Percentiles rank a stretch among this genome's conserved stretches.
phyloP scores from a whole-genome alignment of 2,329 filamentous ascomycete species.

The Sclerotinia trifoliorum region DNA sequence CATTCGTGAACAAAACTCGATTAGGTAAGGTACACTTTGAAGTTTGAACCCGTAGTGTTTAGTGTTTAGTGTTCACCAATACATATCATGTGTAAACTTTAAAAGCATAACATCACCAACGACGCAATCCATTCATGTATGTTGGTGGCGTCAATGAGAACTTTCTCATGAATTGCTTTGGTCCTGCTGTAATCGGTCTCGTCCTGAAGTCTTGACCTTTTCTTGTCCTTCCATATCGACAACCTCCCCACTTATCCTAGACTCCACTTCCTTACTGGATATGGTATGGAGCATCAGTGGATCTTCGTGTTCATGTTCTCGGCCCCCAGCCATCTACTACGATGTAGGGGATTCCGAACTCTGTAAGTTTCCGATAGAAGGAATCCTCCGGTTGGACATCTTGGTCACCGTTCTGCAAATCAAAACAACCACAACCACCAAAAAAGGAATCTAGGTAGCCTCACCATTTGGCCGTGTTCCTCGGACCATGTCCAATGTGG shows the following conservation, averaged over 20 bases:
- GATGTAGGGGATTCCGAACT: background rate
- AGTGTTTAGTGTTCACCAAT: too few relatives aligned
- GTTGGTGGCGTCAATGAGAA: too few relatives aligned
- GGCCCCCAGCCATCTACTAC: constrained; percentile 13
- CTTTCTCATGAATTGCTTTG: background rate
- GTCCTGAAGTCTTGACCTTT: background rate
- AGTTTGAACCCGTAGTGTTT: background rate
- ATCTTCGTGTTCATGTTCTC: constrained; percentile 15
- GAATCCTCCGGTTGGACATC: background rate
- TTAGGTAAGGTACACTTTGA: background rate
- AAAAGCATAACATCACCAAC: too few relatives aligned
- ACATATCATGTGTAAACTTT: background rate
- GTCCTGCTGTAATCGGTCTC: background rate
- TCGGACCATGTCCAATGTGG: background rate
- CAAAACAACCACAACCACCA: background rate
- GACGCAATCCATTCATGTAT: background rate
- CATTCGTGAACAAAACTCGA: background rate
- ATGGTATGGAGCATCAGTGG: background rate
- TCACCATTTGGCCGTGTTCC: background rate
- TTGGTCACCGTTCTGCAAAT: background rate
- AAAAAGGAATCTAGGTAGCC: background rate
- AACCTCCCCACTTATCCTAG: background rate
- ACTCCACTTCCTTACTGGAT: background rate
- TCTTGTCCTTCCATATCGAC: background rate
- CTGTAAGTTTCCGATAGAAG: background rate